Conservation (phyloP, 2,329 filamentous ascomycete genomes). For the Sordariomycetes sp. region DNA sequence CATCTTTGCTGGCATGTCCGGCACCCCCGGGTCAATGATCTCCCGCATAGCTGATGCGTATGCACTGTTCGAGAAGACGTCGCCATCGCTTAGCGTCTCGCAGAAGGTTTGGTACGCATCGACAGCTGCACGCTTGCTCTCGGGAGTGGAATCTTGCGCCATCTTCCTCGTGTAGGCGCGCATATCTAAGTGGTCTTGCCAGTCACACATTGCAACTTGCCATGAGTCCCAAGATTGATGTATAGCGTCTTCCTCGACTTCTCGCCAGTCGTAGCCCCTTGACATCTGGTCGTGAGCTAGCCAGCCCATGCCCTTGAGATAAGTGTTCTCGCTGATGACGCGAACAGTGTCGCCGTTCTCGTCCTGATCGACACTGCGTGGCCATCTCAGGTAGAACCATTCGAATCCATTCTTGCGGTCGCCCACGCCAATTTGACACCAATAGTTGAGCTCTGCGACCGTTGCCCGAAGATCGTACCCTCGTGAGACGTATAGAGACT, state of each 20-base stretch:
- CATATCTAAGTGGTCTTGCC: conserved; percentile 33
- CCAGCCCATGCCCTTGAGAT: conserved; percentile 69
- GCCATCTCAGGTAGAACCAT: conserved; percentile 79
- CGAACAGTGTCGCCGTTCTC: conserved; percentile 58
- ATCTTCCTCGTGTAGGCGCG: neutral
- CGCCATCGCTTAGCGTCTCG: conserved; percentile 55
- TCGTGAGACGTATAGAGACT: conserved; percentile 61
- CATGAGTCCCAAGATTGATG: conserved; percentile 60
- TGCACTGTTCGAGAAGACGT: conserved; percentile 45
- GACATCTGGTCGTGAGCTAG: conserved; percentile 51
- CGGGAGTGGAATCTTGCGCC: neutral
- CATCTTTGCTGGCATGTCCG: conserved; percentile 37
- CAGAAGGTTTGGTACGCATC: conserved; percentile 43
- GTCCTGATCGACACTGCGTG: conserved; percentile 61
- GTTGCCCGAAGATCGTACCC: conserved; percentile 68
- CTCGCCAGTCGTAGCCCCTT: conserved; percentile 6
- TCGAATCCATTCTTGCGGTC: conserved; percentile 81
- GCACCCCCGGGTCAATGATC: conserved; percentile 53
- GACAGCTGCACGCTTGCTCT: conserved; percentile 10
- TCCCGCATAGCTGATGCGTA: conserved; percentile 35
- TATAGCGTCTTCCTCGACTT: conserved; percentile 49
- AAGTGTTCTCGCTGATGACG: conserved; percentile 75
- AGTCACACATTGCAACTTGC: conserved; percentile 53
- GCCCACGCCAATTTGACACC: conserved; percentile 93
- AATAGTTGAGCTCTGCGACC: conserved; percentile 81